These are phyloP conservation scores for Immersiporthe knoxdaviesiana DNA, from an alignment of 2,329 filamentous ascomycete genomes.

Conservation along the genomic window DNA sequence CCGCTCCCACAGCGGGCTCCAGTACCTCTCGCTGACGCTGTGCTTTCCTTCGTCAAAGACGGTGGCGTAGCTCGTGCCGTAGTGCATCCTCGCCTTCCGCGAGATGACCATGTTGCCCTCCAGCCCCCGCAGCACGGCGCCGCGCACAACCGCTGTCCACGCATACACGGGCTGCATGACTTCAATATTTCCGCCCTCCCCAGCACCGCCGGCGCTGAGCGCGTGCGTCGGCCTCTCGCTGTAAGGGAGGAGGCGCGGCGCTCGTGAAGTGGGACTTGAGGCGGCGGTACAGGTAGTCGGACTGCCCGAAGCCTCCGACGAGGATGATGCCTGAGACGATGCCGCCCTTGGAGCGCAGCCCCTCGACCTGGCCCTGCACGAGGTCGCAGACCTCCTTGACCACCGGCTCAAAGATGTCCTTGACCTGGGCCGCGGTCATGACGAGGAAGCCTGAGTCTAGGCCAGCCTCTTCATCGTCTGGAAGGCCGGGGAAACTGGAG, in stretches of 20 bases:
- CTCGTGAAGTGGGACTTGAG: slow-evolving; percentile 71
- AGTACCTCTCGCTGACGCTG: slow-evolving; percentile 73
- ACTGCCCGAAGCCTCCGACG: slow-evolving; percentile 81
- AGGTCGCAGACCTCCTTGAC: slow-evolving; percentile 71
- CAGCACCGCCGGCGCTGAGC: slow-evolving; percentile 46
- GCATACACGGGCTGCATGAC: slow-evolving; percentile 83
- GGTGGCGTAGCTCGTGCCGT: slow-evolving; percentile 80
- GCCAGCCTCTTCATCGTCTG: slow-evolving; percentile 75
- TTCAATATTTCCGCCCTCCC: slow-evolving; percentile 65
- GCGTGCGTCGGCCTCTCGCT: slow-evolving; percentile 72
- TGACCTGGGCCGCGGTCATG: slow-evolving; percentile 70
- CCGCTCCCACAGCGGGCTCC: slow-evolving; percentile 77
- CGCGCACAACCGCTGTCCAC: slow-evolving; percentile 80
- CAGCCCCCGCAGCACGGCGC: slow-evolving; percentile 73
- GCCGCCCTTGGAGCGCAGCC: slow-evolving; percentile 63
- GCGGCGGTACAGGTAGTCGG: slow-evolving; percentile 72
- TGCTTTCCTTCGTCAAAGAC: slow-evolving; percentile 79
- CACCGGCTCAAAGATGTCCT: slow-evolving; percentile 76
- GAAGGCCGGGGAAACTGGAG: slow-evolving; percentile 68
- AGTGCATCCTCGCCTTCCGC: slow-evolving; percentile 73
- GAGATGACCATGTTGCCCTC: slow-evolving; percentile 81
- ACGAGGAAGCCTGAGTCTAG: slow-evolving; percentile 77
- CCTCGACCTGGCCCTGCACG: slow-evolving; percentile 68
- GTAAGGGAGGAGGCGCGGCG: slow-evolving; percentile 63
- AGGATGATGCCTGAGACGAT: slow-evolving; percentile 76